Percentiles rank a stretch among this genome's conserved stretches.
Conservation (phyloP, 495 filamentous ascomycete genomes). For the Tuber aestivum region DNA sequence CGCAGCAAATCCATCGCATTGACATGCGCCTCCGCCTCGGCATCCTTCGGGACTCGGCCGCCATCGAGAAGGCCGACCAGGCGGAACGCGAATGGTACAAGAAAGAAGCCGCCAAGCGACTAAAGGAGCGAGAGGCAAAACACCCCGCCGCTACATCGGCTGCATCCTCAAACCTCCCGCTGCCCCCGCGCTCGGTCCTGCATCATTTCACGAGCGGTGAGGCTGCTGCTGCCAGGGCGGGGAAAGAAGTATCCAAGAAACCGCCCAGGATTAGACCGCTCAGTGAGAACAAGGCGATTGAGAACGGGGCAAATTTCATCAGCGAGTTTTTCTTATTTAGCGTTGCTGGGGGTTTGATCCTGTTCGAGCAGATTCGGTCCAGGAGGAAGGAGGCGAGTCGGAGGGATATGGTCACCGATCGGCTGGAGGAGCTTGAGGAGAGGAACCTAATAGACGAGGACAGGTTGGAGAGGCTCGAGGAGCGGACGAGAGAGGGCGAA, state of each 20-base stretch:
- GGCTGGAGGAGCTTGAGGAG: slow-evolving; percentile 54
- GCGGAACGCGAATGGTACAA: slow-evolving; percentile 51
- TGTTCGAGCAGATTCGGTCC: slow-evolving; percentile 73
- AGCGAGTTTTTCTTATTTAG: slow-evolving; percentile 82
- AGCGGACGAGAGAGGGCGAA: slow-evolving; percentile 41
- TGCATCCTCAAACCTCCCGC: slow-evolving; percentile 31
- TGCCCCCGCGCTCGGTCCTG: slow-evolving; percentile 16
- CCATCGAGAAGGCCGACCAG: slow-evolving; percentile 63
- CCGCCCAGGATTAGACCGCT: slow-evolving; percentile 64
- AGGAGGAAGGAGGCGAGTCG: slow-evolving; percentile 70
- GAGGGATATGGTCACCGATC: slow-evolving; percentile 65
- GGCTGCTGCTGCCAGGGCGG: background rate
- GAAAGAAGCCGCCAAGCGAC: slow-evolving; percentile 42
- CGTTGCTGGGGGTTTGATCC: slow-evolving; percentile 70
- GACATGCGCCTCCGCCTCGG: slow-evolving; percentile 91
- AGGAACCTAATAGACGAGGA: slow-evolving; percentile 41
- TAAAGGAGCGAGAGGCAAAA: slow-evolving; percentile 39
- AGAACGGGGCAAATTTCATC: slow-evolving; percentile 90
- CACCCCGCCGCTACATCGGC: slow-evolving; percentile 52
- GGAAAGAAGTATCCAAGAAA: background rate
- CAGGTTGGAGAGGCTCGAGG: slow-evolving; percentile 60
- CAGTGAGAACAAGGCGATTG: slow-evolving; percentile 87
- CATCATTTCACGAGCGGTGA: slow-evolving; percentile 35
- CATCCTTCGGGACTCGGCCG: slow-evolving; percentile 69
- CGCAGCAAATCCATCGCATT: slow-evolving; percentile 80